Conservation (phyloP, 2,329 filamentous ascomycete species). For the Zalaria sp. region DNA sequence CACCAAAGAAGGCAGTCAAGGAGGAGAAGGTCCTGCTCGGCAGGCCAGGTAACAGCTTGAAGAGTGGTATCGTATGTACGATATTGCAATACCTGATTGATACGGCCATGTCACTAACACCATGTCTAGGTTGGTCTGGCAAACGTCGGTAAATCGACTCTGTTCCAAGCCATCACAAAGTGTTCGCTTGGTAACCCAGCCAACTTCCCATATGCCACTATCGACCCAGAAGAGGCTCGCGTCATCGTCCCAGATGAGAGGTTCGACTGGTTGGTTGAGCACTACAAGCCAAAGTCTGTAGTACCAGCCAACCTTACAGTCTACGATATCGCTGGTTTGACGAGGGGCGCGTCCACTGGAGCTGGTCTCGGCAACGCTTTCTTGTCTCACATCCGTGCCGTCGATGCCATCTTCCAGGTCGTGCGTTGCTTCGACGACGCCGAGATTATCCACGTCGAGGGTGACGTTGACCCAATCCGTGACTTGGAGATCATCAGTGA, state of each 20-base stretch:
- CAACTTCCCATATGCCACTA: slow-evolving; percentile 99
- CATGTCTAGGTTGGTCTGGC: slow-evolving; percentile 76
- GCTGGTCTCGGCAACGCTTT: slow-evolving; percentile 96
- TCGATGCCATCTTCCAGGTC: slow-evolving; percentile 26
- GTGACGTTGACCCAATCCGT: slow-evolving; percentile 87
- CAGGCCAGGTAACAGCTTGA: slow-evolving; percentile 92
- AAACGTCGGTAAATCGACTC: slow-evolving; percentile 97
- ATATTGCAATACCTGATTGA: slow-evolving; percentile 3
- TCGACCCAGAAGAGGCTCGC: slow-evolving; percentile 94
- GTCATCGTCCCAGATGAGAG: slow-evolving; percentile 93
- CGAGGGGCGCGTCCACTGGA: slow-evolving; percentile 88
- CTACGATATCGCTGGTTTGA: slow-evolving; percentile 96
- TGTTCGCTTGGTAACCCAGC: slow-evolving; percentile 93
- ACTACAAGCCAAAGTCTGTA: slow-evolving; percentile 93
- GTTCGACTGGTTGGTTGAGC: slow-evolving; percentile 88
- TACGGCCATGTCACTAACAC: too few relatives aligned
- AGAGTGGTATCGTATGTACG: slow-evolving; percentile 89
- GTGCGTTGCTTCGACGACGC: slow-evolving; percentile 65
- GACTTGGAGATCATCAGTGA: slow-evolving; percentile 96
- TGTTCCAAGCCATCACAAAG: slow-evolving; percentile 99
- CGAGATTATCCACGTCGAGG: slow-evolving; percentile 98
- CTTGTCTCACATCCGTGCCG: slow-evolving; percentile 91
- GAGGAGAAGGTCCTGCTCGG: slow-evolving; percentile 96
- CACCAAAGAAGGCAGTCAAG: slow-evolving; percentile 82
- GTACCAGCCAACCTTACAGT: slow-evolving; percentile 97